These are phyloP conservation scores for Pelargonium cotyledonis DNA, from an alignment of 441 rosid genomes.

Conservation along the genomic window DNA sequence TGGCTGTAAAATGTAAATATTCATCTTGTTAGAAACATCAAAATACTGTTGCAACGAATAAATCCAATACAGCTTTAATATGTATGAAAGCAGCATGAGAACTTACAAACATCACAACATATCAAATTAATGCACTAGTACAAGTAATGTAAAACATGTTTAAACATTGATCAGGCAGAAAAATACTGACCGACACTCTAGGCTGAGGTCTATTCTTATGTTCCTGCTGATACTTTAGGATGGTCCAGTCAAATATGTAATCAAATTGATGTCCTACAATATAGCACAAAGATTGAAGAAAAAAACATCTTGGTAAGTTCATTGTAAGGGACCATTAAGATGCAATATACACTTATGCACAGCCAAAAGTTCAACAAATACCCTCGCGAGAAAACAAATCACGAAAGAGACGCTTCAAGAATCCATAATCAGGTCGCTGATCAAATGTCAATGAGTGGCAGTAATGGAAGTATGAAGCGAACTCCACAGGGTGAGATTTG, in stretches of 20 bases:
- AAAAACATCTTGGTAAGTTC: background rate
- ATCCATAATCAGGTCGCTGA: conserved; percentile 87
- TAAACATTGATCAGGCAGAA: background rate
- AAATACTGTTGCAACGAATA: conserved; percentile 4
- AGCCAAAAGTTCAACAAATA: conserved; percentile 19
- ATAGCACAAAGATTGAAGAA: background rate
- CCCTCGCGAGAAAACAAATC: conserved; percentile 77
- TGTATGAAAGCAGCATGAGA: background rate
- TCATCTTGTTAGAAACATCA: conserved; percentile 14
- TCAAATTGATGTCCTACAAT: conserved; percentile 64
- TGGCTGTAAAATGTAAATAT: conserved; percentile 37
- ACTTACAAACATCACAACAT: too few species aligned
- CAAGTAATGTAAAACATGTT: background rate
- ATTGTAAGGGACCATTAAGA: background rate
- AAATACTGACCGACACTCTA: conserved; percentile 37
- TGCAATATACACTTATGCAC: background rate
- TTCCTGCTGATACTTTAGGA: conserved; percentile 78
- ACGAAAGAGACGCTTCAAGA: conserved; percentile 77
- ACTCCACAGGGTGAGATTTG: conserved; percentile 88
- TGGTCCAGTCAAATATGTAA: conserved; percentile 84
- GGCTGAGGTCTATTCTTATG: conserved; percentile 54
- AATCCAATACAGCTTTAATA: background rate
- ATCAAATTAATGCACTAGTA: background rate
- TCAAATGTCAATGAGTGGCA: conserved; percentile 85
- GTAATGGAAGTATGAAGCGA: conserved; percentile 84